Base-by-base conservation (phyloP, 768 basidiomycete genomes). In the Amanita polypyramis region DNA sequence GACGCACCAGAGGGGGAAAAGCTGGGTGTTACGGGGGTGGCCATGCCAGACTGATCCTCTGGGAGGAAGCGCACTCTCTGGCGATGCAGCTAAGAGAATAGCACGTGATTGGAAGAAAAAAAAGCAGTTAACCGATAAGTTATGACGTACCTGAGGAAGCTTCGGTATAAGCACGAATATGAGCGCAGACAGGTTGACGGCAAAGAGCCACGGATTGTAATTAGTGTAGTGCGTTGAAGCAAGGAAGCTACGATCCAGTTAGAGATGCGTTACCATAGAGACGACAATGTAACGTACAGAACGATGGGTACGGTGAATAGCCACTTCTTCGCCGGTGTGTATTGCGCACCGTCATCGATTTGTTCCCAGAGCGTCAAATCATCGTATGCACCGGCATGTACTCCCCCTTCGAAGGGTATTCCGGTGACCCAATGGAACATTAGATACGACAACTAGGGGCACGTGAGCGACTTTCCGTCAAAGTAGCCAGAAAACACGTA, bases 371-470 rank as follows among this genome's bases (percentile, higher is more conserved):
- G 70, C 0, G 96, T 98, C 41, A 98, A 76, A 57, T 97, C 91
- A 62, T 98, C 96, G 66, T 95, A 99, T 10, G 92, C 96, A 19
- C 96, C 96, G 9, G 83, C 85, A 56, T 90, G 86, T 37, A 85
- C 69, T 51, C 87, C 82, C 49, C 79, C 82, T 58, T 92, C 85
- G 63, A 98, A 98, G 6, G 95, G 95, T 36, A 95, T 92, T 46
- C 95, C 95, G 7, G 93, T 97, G 43, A 93, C 92, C 76, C 89
- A 91, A 62, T 98, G 95, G 72, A 98, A 98, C 88, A 98, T 94
- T 52, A 97, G 74, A 68, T 95, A 98, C 9, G 93, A 90, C n/a
- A 92, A 62, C 94, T 95, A 57, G 21, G 7, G 20, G 29, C 42
- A 32, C 55, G 12, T 37, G 36, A 32, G 29, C 50, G 14, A 25